Evolutionary conservation across 129 eudicot species (phyloP), one percentile per base, ranked within the genome.

Genomic region (Solidago caesia): DNA sequence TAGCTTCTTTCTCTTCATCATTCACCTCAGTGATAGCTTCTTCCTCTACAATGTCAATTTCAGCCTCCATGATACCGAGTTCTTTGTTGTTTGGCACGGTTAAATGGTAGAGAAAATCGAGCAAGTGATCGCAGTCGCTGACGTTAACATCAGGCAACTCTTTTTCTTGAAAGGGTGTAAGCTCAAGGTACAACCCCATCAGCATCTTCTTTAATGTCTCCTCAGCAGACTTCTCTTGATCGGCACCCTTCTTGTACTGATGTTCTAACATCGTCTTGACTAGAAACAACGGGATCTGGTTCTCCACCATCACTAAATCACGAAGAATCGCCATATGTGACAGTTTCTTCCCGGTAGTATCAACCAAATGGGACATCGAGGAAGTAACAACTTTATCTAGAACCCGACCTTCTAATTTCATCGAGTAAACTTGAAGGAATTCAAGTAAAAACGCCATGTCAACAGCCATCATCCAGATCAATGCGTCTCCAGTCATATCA

Each of bases 401-500:
- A 1, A 21, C 41, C 44, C 59, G 69, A 3, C 78, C 82, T 62
- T 80, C 63, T 55, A 78, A 77, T 29, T 68, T 77, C 61, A 71
- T 71, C 9, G 82, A 79, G 52, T 78, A 89, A 4, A 83, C 64
- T 0, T 67, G 80, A 33, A 87, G 81, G 55, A 90, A 85, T 63
- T 87, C 92, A 14, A 87, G 84, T 67, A 87, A 12, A 76, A 87
- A 87, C 44, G 80, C 76, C 44, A 76, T 80, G 29, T 87, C 92
- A 64, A 87, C 78, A 0, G 85, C 90, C 90, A 89, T 85, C 84
- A 85, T 89, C 89, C 89, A 89, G 0, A 88, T 77, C 5, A 87
- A n/a, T 2, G 89, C 77, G 7, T 87, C 87, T 8, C 85, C 84
- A 6, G 75, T 49, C 67, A 80, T 67, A 39, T 73, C 82, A 3